Evolutionary conservation across 306 rosid species (phyloP).

Genomic region (Malus fusca): DNA sequence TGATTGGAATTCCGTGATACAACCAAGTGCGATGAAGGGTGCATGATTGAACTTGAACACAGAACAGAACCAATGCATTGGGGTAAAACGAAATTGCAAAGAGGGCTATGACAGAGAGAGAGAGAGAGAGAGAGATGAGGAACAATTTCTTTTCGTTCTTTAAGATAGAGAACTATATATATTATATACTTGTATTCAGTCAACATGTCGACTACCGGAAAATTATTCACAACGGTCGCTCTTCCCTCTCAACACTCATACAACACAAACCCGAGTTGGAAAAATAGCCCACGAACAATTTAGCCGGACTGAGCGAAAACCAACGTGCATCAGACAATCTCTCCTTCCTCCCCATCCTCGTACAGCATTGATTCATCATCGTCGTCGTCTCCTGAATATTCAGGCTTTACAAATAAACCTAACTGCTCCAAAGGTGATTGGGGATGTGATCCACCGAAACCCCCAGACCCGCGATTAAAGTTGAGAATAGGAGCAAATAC

Average conservation of each 20-base stretch:
- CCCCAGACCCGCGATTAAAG: slow-evolving; percentile 17
- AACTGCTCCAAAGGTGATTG: slow-evolving; percentile 61
- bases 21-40: too few relatives aligned
- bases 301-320: background rate
- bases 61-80: too few relatives aligned
- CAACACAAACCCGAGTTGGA: slow-evolving; percentile 15
- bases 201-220: background rate
- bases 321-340: slow-evolving; percentile 21
- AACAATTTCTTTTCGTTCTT: background rate
- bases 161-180: background rate
- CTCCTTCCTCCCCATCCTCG: slow-evolving; percentile 57
- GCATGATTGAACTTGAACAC: too few relatives aligned
- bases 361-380: slow-evolving; percentile 43
- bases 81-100: too few relatives aligned
- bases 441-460: slow-evolving; percentile 10
- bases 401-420: slow-evolving; percentile 75
- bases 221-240: slow-evolving; percentile 27
- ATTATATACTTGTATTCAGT: background rate
- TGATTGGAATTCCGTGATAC: too few relatives aligned
- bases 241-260: slow-evolving; percentile 14
- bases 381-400: slow-evolving; percentile 37
- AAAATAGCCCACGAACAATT: background rate
- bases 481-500: slow-evolving; percentile 19
- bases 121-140: too few relatives aligned
- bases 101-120: too few relatives aligned